Conservation (phyloP, 495 filamentous ascomycete species). For the Trypethelium eluteriae region DNA sequence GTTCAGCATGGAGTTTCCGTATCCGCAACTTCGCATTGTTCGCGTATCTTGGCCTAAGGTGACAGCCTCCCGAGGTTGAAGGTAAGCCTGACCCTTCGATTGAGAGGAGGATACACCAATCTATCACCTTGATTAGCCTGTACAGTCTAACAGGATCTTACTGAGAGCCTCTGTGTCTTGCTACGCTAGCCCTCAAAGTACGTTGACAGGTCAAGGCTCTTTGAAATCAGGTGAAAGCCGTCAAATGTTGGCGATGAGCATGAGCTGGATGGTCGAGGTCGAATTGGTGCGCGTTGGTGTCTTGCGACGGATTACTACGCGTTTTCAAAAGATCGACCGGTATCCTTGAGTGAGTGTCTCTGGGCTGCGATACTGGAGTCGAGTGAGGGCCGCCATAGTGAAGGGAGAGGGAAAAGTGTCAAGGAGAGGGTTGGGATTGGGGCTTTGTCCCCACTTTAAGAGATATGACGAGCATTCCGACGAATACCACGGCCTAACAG, state of each 20-base stretch:
- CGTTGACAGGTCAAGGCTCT: too few species aligned
- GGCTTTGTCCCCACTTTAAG: not conserved
- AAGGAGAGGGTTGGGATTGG: not conserved
- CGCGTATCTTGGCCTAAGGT: not conserved
- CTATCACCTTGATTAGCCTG: not conserved
- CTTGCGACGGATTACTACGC: too few species aligned
- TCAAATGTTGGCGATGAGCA: too few species aligned
- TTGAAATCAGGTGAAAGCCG: too few species aligned
- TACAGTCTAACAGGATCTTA: not conserved
- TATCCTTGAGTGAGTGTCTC: too few species aligned
- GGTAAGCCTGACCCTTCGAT: not conserved
- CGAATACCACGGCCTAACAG: not conserved
- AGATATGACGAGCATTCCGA: not conserved
- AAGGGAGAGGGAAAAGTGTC: not conserved
- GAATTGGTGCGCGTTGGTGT: too few species aligned
- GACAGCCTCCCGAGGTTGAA: not conserved
- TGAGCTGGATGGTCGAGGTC: too few species aligned
- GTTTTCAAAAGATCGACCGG: too few species aligned
- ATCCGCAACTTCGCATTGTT: not conserved
- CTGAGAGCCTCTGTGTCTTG: too few species aligned
- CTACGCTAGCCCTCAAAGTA: too few species aligned
- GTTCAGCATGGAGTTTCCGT: not conserved
- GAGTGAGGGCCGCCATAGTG: not conserved
- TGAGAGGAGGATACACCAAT: not conserved
- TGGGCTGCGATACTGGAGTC: not conserved